A percentile compares a stretch with the other conserved stretches of the same genome.
These are phyloP conservation scores for Linnemannia hyalina DNA, from an alignment of 192 early-diverging fungal genomes.

Conservation along the genomic window DNA sequence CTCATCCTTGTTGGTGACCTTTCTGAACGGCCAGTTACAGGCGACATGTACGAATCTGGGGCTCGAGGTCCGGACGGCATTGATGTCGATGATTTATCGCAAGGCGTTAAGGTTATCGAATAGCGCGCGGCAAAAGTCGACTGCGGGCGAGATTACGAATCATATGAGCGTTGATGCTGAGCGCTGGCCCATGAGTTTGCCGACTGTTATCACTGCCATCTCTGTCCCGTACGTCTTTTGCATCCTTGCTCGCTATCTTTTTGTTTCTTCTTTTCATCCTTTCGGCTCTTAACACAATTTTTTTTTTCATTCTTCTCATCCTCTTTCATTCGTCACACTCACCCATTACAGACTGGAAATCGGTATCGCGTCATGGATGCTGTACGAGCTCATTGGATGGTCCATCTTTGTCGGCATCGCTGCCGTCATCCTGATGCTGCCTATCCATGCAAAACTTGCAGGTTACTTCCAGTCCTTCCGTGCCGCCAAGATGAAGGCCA, in stretches of 20 bases:
- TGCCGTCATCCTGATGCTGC: conserved; percentile 22
- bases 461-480: neutral
- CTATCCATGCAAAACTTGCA: conserved; percentile 20
- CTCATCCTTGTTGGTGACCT: conserved; percentile 16
- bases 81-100: conserved; percentile 53
- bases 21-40: conserved; percentile 18
- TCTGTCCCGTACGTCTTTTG: conserved; percentile 19
- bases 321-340: too few relatives aligned
- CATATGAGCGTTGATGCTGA: conserved; percentile 57
- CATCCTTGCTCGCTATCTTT: neutral
- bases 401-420: conserved; percentile 36
- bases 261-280: neutral
- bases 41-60: conserved; percentile 14
- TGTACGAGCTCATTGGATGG: conserved; percentile 37
- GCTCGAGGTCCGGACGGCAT: conserved; percentile 45
- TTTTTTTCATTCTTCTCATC: too few relatives aligned
- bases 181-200: conserved; percentile 14
- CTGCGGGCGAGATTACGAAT: conserved; percentile 54
- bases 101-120: conserved; percentile 47
- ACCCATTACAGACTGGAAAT: neutral
- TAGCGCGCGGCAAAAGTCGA: conserved; percentile 34
- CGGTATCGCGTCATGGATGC: conserved; percentile 10
- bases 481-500: conserved; percentile 31
- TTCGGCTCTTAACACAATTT: neutral
- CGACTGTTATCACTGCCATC: neutral